phyloP scores from a whole-genome alignment of 1,284 basidiomycete species.

The Xerocomus alliaceus region DNA sequence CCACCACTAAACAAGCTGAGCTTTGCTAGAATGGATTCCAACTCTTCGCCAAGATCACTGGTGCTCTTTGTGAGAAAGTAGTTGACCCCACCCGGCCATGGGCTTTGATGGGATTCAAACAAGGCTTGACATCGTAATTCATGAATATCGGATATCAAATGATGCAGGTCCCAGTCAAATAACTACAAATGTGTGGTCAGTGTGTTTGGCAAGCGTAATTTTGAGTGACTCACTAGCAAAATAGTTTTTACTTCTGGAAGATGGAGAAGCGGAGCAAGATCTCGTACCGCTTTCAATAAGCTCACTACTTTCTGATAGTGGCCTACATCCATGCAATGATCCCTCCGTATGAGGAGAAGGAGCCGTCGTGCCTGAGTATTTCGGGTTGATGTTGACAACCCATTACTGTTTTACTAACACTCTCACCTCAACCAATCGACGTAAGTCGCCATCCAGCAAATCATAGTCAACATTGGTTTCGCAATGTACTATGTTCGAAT shows the following conservation, averaged over 20 bases:
- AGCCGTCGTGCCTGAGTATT: background rate
- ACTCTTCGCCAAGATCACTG: background rate
- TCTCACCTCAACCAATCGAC: background rate
- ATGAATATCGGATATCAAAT: background rate
- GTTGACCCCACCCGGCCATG: background rate
- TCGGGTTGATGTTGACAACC: background rate
- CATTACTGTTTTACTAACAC: background rate
- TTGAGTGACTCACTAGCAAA: background rate
- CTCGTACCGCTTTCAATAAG: background rate
- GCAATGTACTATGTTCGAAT: background rate
- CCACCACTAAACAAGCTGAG: background rate
- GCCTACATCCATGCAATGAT: background rate
- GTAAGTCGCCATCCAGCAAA: background rate
- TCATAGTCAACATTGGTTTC: background rate
- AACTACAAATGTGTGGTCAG: background rate
- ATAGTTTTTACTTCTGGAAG: background rate
- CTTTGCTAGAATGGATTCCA: background rate
- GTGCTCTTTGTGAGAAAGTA: background rate
- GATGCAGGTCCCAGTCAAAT: background rate
- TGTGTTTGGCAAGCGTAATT: background rate
- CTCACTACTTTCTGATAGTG: background rate
- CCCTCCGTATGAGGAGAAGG: background rate
- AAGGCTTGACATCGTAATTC: background rate
- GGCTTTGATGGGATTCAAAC: background rate
- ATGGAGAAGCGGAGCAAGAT: background rate